Percentiles rank a stretch among this genome's conserved stretches.
Evolutionary conservation across 2,329 filamentous ascomycete species (phyloP).

Genomic region (Cordyceps tenuipes): DNA sequence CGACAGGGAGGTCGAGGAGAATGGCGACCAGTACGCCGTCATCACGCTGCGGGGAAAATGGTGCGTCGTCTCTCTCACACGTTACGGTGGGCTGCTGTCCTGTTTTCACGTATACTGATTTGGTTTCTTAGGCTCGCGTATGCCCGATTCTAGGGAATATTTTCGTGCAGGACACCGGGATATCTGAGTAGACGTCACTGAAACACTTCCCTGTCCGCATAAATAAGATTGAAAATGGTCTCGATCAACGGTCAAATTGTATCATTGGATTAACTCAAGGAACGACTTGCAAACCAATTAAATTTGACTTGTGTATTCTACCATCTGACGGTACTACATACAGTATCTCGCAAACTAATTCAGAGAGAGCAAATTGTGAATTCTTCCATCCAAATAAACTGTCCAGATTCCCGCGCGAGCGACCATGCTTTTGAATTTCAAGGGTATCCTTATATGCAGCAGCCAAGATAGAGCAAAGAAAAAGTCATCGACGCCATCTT

Average conservation of each 20-base stretch:
- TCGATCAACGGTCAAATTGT: background rate
- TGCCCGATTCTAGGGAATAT: background rate
- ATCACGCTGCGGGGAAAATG: background rate
- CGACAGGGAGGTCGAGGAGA: conserved; percentile 84
- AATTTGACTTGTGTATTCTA: too few species aligned
- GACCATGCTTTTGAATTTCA: conserved; percentile 7
- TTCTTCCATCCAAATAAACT: background rate
- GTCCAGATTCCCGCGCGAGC: background rate
- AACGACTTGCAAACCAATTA: too few species aligned
- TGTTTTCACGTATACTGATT: background rate
- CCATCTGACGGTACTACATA: background rate
- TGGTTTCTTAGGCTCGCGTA: background rate
- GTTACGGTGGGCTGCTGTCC: too few species aligned
- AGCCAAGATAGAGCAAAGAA: conserved; percentile 5
- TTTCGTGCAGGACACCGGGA: too few species aligned
- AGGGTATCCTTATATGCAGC: conserved; percentile 10
- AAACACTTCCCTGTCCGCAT: too few species aligned
- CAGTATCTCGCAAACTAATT: background rate
- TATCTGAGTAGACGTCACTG: too few species aligned
- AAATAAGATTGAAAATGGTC: too few species aligned
- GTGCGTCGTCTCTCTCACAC: background rate
- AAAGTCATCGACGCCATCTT: conserved; percentile 4
- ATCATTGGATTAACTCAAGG: too few species aligned
- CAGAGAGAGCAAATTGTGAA: background rate
- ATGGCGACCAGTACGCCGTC: background rate